A percentile compares a stretch with the other conserved stretches of the same genome.
Evolutionary conservation across 2,329 filamentous ascomycete species (phyloP).

Genomic region (Penicillium frequentans): DNA sequence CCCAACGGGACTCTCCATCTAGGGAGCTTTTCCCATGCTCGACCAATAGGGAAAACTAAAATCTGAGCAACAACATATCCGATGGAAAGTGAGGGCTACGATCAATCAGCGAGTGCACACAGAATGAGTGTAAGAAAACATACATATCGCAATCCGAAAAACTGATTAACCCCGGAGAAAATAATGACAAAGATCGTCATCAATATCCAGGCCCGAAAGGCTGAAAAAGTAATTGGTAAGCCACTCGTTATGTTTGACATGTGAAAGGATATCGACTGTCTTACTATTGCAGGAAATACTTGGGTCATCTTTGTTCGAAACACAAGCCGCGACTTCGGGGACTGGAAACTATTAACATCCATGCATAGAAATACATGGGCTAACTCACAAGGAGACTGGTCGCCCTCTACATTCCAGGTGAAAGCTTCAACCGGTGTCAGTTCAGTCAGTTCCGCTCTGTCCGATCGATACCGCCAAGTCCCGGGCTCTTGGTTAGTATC

Average conservation of each 20-base stretch:
- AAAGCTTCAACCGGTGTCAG: slow-evolving; percentile 38
- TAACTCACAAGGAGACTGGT: slow-evolving; percentile 38
- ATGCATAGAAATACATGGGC: neutral
- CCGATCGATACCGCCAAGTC: slow-evolving; percentile 8
- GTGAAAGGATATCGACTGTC: neutral
- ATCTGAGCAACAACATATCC: slow-evolving; percentile 54
- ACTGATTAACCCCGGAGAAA: slow-evolving; percentile 26
- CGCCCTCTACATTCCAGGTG: slow-evolving; percentile 39
- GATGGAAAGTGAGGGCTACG: slow-evolving; percentile 22
- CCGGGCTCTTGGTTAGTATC: neutral
- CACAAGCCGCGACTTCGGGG: slow-evolving; percentile 39
- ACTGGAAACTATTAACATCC: slow-evolving; percentile 20
- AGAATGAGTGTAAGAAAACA: neutral
- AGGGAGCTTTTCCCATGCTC: slow-evolving; percentile 39
- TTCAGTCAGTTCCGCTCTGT: slow-evolving; percentile 26
- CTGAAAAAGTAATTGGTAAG: slow-evolving; percentile 7
- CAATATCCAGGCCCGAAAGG: slow-evolving; percentile 32
- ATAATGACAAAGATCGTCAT: slow-evolving; percentile 26
- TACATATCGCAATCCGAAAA: slow-evolving; percentile 28
- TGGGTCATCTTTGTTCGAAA: slow-evolving; percentile 36
- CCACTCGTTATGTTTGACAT: neutral
- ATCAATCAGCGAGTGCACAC: neutral
- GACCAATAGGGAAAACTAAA: slow-evolving; percentile 57
- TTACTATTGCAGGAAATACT: slow-evolving; percentile 33
- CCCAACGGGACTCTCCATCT: slow-evolving; percentile 38